Conservation (phyloP, 2,329 filamentous ascomycete species). For the Dendrostoma leiphaemia region DNA sequence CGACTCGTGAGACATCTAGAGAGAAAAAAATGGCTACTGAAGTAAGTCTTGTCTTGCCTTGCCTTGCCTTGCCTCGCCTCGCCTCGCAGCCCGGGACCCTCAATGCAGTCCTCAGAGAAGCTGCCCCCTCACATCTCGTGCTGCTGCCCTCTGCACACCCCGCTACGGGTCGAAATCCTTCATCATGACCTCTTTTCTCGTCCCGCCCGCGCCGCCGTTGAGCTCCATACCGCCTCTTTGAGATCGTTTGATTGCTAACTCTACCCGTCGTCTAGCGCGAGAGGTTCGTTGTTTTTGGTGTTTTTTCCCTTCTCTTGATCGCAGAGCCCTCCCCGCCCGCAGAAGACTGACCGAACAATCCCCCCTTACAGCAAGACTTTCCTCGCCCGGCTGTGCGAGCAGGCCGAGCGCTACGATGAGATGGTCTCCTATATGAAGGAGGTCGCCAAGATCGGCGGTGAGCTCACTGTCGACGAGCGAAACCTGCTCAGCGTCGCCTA, state of each 20-base stretch:
- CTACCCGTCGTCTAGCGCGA: slow-evolving; percentile 24
- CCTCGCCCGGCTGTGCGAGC: slow-evolving; percentile 99
- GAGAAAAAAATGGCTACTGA: slow-evolving; percentile 32
- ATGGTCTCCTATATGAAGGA: slow-evolving; percentile 99
- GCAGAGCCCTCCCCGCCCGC: too few species aligned
- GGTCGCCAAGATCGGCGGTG: slow-evolving; percentile 83
- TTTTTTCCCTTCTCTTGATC: too few species aligned
- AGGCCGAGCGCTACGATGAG: slow-evolving; percentile 99
- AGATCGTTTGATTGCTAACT: slow-evolving; percentile 23
- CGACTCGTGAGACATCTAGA: slow-evolving; percentile 18
- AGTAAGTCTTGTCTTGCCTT: slow-evolving; percentile 21
- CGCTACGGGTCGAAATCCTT: neutral
- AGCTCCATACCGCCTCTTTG: neutral
- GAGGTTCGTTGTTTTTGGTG: slow-evolving; percentile 28
- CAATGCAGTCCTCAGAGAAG: neutral
- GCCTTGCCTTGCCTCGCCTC: too few species aligned
- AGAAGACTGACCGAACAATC: slow-evolving; percentile 32
- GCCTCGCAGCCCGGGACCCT: slow-evolving; percentile 1
- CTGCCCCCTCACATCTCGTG: neutral
- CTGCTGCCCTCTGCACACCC: neutral
- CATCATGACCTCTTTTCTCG: neutral
- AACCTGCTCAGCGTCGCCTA: slow-evolving; percentile 98
- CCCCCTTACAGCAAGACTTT: slow-evolving; percentile 83
- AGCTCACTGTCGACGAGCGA: slow-evolving; percentile 92
- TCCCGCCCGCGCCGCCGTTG: neutral